Evolutionary conservation across 805 yeast species (phyloP), one percentile per base, ranked within the genome.

Genomic region (Brettanomyces naardenensis): DNA sequence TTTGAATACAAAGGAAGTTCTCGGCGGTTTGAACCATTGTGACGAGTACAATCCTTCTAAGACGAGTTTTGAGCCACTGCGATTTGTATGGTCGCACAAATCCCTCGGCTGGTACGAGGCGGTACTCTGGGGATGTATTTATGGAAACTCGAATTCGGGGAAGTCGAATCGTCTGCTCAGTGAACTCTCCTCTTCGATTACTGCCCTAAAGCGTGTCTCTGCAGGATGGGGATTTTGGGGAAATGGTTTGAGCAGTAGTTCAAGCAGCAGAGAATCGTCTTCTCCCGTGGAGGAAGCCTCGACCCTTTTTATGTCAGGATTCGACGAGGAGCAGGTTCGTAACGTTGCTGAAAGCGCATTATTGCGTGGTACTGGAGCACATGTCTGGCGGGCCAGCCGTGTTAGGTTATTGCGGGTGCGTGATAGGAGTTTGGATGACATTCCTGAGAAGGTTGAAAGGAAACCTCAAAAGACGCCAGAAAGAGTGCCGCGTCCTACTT

Each of bases 21-120:
- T 51, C 13, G 32, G 29, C 11, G 13, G 35, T 4, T 25, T 47
- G 28, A 37, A 40, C 6, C 38, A 48, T 10, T 51, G 53, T 3
- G 50, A 48, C 38, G 76, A 74, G 43, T 73, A 63, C 43, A 49
- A 67, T 23, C 68, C 73, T 0, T 14, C 36, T 3, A 58, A 56
- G 14, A 58, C 69, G 0, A 61, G 64, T 3, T 66, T 74, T 44
- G 67, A 63, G 35, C 64, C 69, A 3, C 60, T 80, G 44, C 64
- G 54, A 41, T 80, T 84, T 46, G 54, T 61, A 4, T 85, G 95
- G 95, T 69, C 73, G 28, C 62, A 61, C 37, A 51, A 67, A 19
- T 76, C 85, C 0, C 59, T 83, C 19, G 89, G 88, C 0, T 85
- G 95, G 95, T 84, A 84, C 56, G 66, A 71, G 28, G 69, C 82